Evolutionary conservation across 371 early-diverging fungal genomes (phyloP).

Genomic region (Mucor plumbeus): DNA sequence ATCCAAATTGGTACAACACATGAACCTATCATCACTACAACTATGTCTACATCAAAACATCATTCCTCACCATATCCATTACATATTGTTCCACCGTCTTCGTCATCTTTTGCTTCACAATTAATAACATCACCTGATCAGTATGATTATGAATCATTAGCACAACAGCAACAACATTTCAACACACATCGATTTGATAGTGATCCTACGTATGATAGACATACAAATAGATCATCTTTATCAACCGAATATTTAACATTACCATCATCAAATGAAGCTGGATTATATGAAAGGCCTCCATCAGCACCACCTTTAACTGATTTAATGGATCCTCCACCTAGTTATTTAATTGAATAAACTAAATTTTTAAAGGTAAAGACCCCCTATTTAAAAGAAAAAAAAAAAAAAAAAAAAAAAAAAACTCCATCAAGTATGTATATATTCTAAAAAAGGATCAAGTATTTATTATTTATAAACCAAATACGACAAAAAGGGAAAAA

Average conservation of each 20-base stretch:
- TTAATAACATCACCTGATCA: slow-evolving; percentile 6
- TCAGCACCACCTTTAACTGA: slow-evolving; percentile 16
- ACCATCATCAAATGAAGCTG: not conserved
- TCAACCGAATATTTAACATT: slow-evolving; percentile 1
- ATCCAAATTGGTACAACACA: slow-evolving; percentile 27
- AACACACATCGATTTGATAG: slow-evolving; percentile 14
- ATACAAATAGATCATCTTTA: not conserved
- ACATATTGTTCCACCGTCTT: not conserved
- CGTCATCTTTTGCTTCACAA: not conserved
- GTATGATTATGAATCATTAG: not conserved
- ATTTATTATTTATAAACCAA: too few relatives aligned
- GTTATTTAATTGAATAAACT: not conserved
- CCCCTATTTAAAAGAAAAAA: too few relatives aligned
- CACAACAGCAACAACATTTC: not conserved
- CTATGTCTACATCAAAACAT: not conserved
- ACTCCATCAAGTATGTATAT: too few relatives aligned
- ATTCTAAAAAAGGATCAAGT: too few relatives aligned
- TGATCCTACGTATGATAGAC: slow-evolving; percentile 9
- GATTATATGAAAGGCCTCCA: not conserved
- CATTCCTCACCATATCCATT: not conserved
- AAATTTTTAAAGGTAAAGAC: too few relatives aligned
- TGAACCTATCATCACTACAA: slow-evolving; percentile 1
- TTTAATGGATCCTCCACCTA: slow-evolving; percentile 15
- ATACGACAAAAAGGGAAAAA: too few relatives aligned
- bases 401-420: too few relatives aligned